Percentiles rank a stretch among this genome's conserved stretches.
These are phyloP conservation scores for Bacterosira constricta DNA, from an alignment of 108 stramenopile genomes.

Conservation along the genomic window DNA sequence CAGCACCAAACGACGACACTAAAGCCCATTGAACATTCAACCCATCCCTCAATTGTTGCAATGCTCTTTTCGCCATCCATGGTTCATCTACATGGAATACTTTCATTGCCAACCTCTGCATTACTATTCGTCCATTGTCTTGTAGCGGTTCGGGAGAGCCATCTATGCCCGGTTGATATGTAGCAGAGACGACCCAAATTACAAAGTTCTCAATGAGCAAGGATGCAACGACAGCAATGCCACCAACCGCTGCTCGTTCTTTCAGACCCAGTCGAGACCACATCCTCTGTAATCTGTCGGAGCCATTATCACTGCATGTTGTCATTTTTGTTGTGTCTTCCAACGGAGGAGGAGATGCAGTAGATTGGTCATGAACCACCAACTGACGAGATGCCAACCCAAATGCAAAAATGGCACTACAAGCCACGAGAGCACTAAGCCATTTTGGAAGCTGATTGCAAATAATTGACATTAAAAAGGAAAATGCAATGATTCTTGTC, in stretches of 20 bases:
- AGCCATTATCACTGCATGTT: background rate
- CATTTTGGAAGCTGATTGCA: slow-evolving; percentile 45
- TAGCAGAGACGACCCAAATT: slow-evolving; percentile 85
- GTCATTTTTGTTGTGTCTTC: background rate
- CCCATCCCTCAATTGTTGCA: slow-evolving; percentile 58
- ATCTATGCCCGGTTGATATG: slow-evolving; percentile 55
- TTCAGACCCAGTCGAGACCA: slow-evolving; percentile 30
- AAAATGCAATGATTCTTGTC: slow-evolving; percentile 29
- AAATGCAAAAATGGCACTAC: slow-evolving; percentile 31
- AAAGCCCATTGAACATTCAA: slow-evolving; percentile 83
- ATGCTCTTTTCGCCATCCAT: slow-evolving; percentile 45
- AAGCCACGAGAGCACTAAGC: slow-evolving; percentile 29
- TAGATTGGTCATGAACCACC: background rate
- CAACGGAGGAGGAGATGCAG: background rate
- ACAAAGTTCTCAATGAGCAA: slow-evolving; percentile 81
- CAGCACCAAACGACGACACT: slow-evolving; percentile 60
- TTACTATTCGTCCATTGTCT: slow-evolving; percentile 73
- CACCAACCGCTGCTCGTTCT: slow-evolving; percentile 32
- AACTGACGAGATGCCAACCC: slow-evolving; percentile 40
- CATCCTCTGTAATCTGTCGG: slow-evolving; percentile 7
- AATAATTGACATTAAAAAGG: slow-evolving; percentile 38
- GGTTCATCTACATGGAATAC: slow-evolving; percentile 38
- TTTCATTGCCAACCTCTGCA: slow-evolving; percentile 48
- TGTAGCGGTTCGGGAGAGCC: slow-evolving; percentile 66
- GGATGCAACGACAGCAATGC: slow-evolving; percentile 43